A percentile compares a stretch with the other conserved stretches of the same genome.
These are phyloP conservation scores for Rhazya stricta DNA, from an alignment of 257 asterid genomes.

Conservation along the genomic window DNA sequence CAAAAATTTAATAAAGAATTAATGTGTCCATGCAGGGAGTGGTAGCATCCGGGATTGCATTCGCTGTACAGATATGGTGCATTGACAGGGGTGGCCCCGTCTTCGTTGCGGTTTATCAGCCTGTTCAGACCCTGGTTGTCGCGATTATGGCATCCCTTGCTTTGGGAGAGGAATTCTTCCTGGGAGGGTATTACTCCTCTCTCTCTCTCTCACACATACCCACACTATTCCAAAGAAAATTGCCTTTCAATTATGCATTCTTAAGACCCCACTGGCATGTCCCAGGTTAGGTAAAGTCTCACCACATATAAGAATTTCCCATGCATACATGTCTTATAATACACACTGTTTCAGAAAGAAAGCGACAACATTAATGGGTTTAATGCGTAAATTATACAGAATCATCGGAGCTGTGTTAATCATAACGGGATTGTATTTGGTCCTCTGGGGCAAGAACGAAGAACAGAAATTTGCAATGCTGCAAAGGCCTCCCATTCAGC, in stretches of 20 bases:
- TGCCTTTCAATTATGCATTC: slow-evolving; percentile 21
- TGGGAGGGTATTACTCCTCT: slow-evolving; percentile 66
- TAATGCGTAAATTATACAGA: slow-evolving; percentile 35
- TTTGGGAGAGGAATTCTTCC: slow-evolving; percentile 73
- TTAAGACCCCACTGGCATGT: slow-evolving; percentile 19
- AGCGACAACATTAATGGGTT: not conserved
- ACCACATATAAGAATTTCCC: not conserved
- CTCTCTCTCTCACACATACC: not conserved
- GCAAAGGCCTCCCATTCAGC: slow-evolving; percentile 40
- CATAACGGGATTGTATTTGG: slow-evolving; percentile 78
- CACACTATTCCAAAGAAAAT: not conserved
- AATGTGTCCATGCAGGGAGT: slow-evolving; percentile 63
- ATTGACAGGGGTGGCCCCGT: slow-evolving; percentile 98
- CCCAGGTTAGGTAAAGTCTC: slow-evolving; percentile 17
- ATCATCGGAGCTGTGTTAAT: slow-evolving; percentile 82
- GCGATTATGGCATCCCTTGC: slow-evolving; percentile 78
- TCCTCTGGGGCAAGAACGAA: slow-evolving; percentile 89
- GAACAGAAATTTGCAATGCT: slow-evolving; percentile 57
- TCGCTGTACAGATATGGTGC: slow-evolving; percentile 99
- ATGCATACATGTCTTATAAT: not conserved
- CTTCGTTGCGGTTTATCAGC: slow-evolving; percentile 96
- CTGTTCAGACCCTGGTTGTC: slow-evolving; percentile 97
- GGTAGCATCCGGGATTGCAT: slow-evolving; percentile 98
- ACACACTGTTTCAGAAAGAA: not conserved
- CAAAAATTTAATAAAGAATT: not conserved